Percentiles rank a stretch among this genome's conserved stretches.
Conservation (phyloP, 2,329 filamentous ascomycete species). For the Phyllosticta paracitricarpa region DNA sequence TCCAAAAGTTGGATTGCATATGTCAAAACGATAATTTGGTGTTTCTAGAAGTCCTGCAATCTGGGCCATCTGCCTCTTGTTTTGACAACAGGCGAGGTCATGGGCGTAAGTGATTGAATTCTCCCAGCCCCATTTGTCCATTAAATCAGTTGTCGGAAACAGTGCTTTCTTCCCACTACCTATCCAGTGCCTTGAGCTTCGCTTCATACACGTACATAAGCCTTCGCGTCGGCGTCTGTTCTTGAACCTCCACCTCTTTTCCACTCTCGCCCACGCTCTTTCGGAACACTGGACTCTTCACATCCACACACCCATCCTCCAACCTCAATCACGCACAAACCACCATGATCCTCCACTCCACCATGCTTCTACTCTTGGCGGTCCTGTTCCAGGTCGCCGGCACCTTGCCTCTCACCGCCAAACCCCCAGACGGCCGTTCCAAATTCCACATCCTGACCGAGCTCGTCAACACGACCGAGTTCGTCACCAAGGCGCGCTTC, state of each 20-base stretch:
- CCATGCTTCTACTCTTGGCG: background rate
- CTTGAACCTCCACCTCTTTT: background rate
- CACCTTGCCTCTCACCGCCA: background rate
- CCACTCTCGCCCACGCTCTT: background rate
- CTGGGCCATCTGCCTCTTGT: too few relatives aligned
- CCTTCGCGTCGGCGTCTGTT: too few relatives aligned
- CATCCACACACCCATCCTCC: background rate
- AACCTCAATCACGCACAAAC: background rate
- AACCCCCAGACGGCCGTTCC: background rate
- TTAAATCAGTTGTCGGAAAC: too few relatives aligned
- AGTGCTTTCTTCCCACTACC: too few relatives aligned
- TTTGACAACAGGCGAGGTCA: too few relatives aligned
- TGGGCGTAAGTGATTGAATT: too few relatives aligned
- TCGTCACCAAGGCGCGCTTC: background rate
- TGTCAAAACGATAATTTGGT: too few relatives aligned
- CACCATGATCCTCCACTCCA: background rate
- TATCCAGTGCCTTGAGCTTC: too few relatives aligned
- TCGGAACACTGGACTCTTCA: background rate
- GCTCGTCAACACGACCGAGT: background rate
- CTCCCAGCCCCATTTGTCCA: too few relatives aligned
- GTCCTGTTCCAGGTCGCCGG: background rate
- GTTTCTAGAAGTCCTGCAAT: too few relatives aligned
- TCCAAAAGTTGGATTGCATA: too few relatives aligned
- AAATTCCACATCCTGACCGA: background rate
- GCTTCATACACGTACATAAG: too few relatives aligned